Evolutionary conservation across 2,329 filamentous ascomycete genomes (phyloP).

Genomic region (Neonectria hederae): DNA sequence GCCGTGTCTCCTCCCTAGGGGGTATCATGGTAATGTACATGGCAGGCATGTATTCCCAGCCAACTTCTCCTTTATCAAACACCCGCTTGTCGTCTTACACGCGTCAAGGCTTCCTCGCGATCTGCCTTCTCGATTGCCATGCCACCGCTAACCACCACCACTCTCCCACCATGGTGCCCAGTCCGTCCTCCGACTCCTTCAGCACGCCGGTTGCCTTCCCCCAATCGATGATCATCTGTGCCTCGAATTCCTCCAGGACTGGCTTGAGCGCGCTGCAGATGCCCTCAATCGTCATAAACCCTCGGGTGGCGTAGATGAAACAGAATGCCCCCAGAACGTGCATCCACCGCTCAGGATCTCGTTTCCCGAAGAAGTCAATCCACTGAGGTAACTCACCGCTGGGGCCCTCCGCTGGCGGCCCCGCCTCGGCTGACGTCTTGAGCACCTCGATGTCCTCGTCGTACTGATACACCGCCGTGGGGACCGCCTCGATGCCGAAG

Average conservation of each 20-base stretch:
- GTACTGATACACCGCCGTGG: conserved; percentile 71
- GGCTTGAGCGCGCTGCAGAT: conserved; percentile 66
- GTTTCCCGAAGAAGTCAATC: conserved; percentile 73
- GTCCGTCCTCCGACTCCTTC: conserved; percentile 50
- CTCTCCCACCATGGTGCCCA: conserved; percentile 61
- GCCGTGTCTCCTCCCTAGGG: neutral
- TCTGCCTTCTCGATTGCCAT: conserved; percentile 38
- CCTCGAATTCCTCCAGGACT: conserved; percentile 70
- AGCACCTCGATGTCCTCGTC: conserved; percentile 60
- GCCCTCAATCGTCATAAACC: conserved; percentile 62
- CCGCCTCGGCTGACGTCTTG: conserved; percentile 45
- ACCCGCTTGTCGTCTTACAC: neutral
- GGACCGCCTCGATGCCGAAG: conserved; percentile 69
- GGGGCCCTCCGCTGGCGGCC: conserved; percentile 55
- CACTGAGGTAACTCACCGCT: conserved; percentile 71
- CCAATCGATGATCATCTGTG: conserved; percentile 68
- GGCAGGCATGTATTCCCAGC: neutral
- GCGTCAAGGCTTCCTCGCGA: conserved; percentile 10
- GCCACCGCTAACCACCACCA: conserved; percentile 74
- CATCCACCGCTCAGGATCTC: conserved; percentile 70
- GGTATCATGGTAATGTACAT: conserved; percentile 22
- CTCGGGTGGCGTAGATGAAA: conserved; percentile 70
- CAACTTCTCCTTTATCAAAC: neutral
- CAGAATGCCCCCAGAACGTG: conserved; percentile 70
- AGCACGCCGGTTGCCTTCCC: conserved; percentile 63